Percentiles rank a stretch among this genome's conserved stretches.
These are phyloP conservation scores for Coniochaeta sp. DNA, from an alignment of 2,329 filamentous ascomycete species.

Conservation along the genomic window DNA sequence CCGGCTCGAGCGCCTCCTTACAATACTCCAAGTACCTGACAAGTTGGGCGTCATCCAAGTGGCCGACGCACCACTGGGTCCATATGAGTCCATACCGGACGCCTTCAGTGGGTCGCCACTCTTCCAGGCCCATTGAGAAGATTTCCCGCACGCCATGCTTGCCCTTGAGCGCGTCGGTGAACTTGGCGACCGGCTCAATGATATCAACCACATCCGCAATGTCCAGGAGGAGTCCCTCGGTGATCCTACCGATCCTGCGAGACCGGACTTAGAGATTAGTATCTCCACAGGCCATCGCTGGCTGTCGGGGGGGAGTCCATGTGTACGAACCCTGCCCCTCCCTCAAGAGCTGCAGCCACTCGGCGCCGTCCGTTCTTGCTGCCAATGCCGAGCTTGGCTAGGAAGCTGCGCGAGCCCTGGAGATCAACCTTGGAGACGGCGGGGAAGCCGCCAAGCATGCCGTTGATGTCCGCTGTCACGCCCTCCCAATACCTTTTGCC, in stretches of 20 bases:
- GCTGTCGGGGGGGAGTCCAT: background rate
- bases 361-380: slow-evolving; percentile 22
- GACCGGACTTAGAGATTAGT: background rate
- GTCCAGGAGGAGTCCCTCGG: slow-evolving; percentile 64
- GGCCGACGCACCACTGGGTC: slow-evolving; percentile 85
- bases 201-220: slow-evolving; percentile 70
- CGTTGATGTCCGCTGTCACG: slow-evolving; percentile 43
- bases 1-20: slow-evolving; percentile 29
- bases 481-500: slow-evolving; percentile 40
- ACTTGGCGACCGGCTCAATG: slow-evolving; percentile 78
- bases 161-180: slow-evolving; percentile 56
- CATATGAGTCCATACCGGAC: slow-evolving; percentile 72
- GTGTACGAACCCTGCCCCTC: slow-evolving; percentile 31
- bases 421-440: slow-evolving; percentile 64
- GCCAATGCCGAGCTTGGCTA: slow-evolving; percentile 56
- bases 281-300: background rate
- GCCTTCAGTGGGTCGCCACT: slow-evolving; percentile 47
- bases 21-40: slow-evolving; percentile 59
- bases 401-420: slow-evolving; percentile 61
- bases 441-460: slow-evolving; percentile 70
- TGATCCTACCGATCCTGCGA: slow-evolving; percentile 72
- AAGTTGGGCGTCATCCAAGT: slow-evolving; percentile 70
- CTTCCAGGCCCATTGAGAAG: slow-evolving; percentile 67
- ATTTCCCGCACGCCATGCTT: slow-evolving; percentile 52
- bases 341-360: slow-evolving; percentile 25